Evolutionary conservation across 208 protist species (phyloP), one percentile per base, ranked within the genome.

Genomic region (Leishmania tropica): DNA sequence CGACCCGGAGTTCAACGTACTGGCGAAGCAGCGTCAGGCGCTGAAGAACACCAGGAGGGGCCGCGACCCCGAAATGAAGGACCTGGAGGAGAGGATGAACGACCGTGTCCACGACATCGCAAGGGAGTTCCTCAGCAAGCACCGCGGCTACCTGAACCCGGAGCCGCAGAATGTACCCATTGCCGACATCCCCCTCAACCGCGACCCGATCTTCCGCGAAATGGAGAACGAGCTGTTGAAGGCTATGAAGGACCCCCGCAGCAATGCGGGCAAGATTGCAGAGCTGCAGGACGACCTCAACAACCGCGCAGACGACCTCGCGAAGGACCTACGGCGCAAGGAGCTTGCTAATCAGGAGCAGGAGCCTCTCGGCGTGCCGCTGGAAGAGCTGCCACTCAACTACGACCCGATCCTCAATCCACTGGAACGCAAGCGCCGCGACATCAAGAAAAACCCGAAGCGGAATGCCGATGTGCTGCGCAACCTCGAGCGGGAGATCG

Each of bases 41-140:
- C 81, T 95, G 68, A 95, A 94, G 85, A 89, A 86, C 64, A 83
- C 80, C 45, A 83, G 83, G 65, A 87, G 86, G 65, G 72, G 77
- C 60, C 84, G 84, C 62, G 87, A 90, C 75, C 82, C 86, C 35
- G 81, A 84, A 42, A 83, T 88, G 47, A 86, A 87, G 77, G 88
- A 93, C 45, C 82, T 92, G 62, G 89, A 95, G 85, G 87, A 90
- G 35, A 88, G 91, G 78, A 94, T 97, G 89, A 97, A 95, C 84
- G 89, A 94, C 78, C 91, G 89, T 62, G 90, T 89, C 1, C 89
- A 95, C 80, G 78, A 87, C 65, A 85, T 94, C 1, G 93, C 93
- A 5, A 84, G 86, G 79, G 84, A 90, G 54, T 86, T 86, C 73
- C 86, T 97, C n/a, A 83, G 88, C 76, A 87, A 89, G 58, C 91